phyloP scores from a whole-genome alignment of 2,329 filamentous ascomycete species.

The Neophaeococcomyces mojaviensis region DNA sequence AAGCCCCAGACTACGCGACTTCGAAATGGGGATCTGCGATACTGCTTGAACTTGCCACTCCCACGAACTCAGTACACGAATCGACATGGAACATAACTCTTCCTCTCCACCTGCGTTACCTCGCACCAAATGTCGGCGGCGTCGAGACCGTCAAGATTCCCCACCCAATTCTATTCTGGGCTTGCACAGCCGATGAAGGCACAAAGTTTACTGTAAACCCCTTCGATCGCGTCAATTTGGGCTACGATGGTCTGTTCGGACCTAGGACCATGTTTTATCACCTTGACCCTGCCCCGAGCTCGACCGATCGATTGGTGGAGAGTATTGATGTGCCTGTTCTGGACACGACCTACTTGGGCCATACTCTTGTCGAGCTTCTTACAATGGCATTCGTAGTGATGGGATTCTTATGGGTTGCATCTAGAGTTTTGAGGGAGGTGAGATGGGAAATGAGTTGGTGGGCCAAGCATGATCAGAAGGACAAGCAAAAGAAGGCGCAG shows the following conservation, averaged over 20 bases:
- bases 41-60: slow-evolving; percentile 63
- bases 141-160: slow-evolving; percentile 53
- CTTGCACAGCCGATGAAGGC: slow-evolving; percentile 55
- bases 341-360: slow-evolving; percentile 43
- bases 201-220: slow-evolving; percentile 68
- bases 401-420: slow-evolving; percentile 64
- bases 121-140: slow-evolving; percentile 44
- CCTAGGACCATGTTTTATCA: slow-evolving; percentile 79
- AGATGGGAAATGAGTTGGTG: slow-evolving; percentile 22
- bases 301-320: slow-evolving; percentile 41
- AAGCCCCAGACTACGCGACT: slow-evolving; percentile 78
- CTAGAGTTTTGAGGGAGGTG: slow-evolving; percentile 43
- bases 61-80: slow-evolving; percentile 27
- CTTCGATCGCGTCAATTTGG: slow-evolving; percentile 77
- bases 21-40: slow-evolving; percentile 70
- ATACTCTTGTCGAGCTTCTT: slow-evolving; percentile 44
- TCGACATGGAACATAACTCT: slow-evolving; percentile 42
- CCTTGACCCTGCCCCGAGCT: slow-evolving; percentile 44
- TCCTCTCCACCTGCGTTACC: slow-evolving; percentile 79
- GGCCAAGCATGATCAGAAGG: slow-evolving; percentile 6
- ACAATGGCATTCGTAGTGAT: slow-evolving; percentile 54
- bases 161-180: slow-evolving; percentile 85
- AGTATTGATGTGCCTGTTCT: slow-evolving; percentile 59
- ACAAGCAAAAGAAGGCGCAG: slow-evolving; percentile 11
- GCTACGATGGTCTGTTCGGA: slow-evolving; percentile 75